These are phyloP conservation scores for Rhizopus microsporus DNA, from an alignment of 371 early-diverging fungal genomes.

Conservation along the genomic window DNA sequence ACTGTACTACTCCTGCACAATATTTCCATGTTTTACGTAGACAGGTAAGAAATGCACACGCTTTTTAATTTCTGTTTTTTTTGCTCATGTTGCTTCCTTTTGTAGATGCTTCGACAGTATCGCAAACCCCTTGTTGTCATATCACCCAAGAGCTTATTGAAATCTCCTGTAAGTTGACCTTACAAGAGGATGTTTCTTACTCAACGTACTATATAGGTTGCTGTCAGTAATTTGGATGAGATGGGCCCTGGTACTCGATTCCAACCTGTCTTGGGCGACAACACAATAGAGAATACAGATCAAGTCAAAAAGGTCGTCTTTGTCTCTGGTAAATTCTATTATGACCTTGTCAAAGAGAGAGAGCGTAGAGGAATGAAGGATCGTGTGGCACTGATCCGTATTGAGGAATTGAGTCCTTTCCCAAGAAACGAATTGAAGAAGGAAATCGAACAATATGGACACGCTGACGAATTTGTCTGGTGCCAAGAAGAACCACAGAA, in stretches of 20 bases:
- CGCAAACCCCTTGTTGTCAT: constrained; percentile 91
- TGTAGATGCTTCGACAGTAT: constrained; percentile 72
- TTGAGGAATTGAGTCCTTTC: constrained; percentile 95
- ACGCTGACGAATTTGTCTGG: constrained; percentile 81
- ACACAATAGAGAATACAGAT: constrained; percentile 32
- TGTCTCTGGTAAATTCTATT: constrained; percentile 90
- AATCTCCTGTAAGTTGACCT: constrained; percentile 37
- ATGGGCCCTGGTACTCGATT: constrained; percentile 86
- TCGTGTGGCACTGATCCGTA: constrained; percentile 79
- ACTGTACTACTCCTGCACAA: constrained; percentile 94
- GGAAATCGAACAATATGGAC: constrained; percentile 66
- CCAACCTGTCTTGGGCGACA: constrained; percentile 78
- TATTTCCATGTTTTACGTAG: constrained; percentile 95
- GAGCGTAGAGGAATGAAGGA: constrained; percentile 62
- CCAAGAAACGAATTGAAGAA: constrained; percentile 70
- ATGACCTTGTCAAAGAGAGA: constrained; percentile 83
- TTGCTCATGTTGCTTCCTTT: no score
- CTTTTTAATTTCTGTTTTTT: no score
- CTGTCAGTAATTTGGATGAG: constrained; percentile 75
- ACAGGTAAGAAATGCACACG: constrained; percentile 55
- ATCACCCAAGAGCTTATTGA: constrained; percentile 86
- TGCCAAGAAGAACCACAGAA: constrained; percentile 97
- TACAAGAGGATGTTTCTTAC: not conserved
- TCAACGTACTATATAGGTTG: constrained; percentile 38
- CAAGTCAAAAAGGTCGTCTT: constrained; percentile 78